A percentile compares a stretch with the other conserved stretches of the same genome.
Evolutionary conservation across 768 basidiomycete species (phyloP).

Genomic region (Suillus luteus): DNA sequence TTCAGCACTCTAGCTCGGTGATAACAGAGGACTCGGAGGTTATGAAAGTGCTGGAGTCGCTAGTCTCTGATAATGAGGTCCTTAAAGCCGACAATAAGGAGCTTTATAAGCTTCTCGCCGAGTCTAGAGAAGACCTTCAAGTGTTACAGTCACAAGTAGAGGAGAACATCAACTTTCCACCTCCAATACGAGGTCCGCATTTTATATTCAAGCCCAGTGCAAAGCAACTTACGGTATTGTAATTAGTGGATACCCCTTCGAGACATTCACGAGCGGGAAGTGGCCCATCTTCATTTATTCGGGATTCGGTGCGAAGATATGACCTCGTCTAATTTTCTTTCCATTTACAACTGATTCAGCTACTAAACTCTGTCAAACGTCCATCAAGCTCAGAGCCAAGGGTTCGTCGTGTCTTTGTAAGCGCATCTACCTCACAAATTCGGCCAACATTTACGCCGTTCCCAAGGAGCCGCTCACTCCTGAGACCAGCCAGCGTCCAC

Average conservation of each 20-base stretch:
- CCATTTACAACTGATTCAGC: constrained; percentile 27
- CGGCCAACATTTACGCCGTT: not conserved
- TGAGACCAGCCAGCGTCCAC: constrained; percentile 43
- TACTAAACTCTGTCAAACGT: constrained; percentile 33
- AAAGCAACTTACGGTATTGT: constrained; percentile 5
- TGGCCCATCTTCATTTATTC: constrained; percentile 44
- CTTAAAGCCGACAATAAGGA: constrained; percentile 83
- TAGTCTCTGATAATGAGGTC: constrained; percentile 83
- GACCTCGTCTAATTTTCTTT: constrained; percentile 28
- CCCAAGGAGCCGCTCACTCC: constrained; percentile 48
- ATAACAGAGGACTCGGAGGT: constrained; percentile 57
- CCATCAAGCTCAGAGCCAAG: constrained; percentile 38
- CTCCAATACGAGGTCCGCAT: constrained; percentile 45
- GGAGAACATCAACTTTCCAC: constrained; percentile 59
- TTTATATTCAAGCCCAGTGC: not conserved
- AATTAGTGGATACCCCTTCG: constrained; percentile 35
- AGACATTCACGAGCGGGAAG: constrained; percentile 46
- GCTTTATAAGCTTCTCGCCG: constrained; percentile 69
- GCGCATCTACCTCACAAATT: constrained; percentile 15
- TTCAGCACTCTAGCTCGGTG: constrained; percentile 41
- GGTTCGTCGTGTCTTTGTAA: constrained; percentile 34
- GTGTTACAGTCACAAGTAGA: constrained; percentile 72
- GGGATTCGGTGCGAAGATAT: constrained; percentile 45
- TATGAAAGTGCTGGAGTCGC: constrained; percentile 72
- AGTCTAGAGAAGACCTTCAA: constrained; percentile 77